phyloP scores from a whole-genome alignment of 2,329 filamentous ascomycete genomes.

The Tricladium varicosporioides region DNA sequence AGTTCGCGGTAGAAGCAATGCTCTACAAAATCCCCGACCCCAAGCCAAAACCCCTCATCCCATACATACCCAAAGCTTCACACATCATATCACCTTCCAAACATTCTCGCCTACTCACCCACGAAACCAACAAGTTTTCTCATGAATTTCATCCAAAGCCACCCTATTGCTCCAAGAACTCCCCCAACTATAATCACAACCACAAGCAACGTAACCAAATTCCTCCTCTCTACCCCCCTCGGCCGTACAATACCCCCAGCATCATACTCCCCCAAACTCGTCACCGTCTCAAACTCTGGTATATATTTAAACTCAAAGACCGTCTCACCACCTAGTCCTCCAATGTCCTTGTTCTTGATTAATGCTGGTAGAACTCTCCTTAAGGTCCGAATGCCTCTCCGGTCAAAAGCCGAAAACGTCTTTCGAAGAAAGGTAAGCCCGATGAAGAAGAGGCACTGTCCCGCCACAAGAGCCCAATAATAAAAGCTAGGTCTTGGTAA shows the following conservation, averaged over 20 bases:
- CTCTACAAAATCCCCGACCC: no score
- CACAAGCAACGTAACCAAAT: slow-evolving; percentile 44
- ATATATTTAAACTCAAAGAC: slow-evolving; percentile 72
- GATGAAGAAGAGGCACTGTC: slow-evolving; percentile 31
- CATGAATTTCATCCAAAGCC: slow-evolving; percentile 22
- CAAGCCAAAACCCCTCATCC: no score
- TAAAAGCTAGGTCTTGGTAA: slow-evolving; percentile 24
- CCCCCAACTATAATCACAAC: slow-evolving; percentile 34
- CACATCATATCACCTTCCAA: no score
- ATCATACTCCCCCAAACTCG: no score
- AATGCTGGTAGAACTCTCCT: slow-evolving; percentile 51
- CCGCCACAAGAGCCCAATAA: slow-evolving; percentile 27
- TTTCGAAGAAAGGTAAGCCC: slow-evolving; percentile 43
- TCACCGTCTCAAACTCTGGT: slow-evolving; percentile 40
- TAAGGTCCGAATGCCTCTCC: slow-evolving; percentile 45
- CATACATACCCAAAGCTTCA: no score
- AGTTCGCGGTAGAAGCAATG: no score
- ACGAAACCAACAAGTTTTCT: not conserved
- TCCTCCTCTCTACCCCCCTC: slow-evolving; percentile 44
- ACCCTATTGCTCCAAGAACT: slow-evolving; percentile 30
- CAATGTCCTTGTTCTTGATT: slow-evolving; percentile 59
- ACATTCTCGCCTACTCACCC: no score
- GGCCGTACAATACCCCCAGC: slow-evolving; percentile 9
- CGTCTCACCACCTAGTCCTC: slow-evolving; percentile 59
- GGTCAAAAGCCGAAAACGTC: slow-evolving; percentile 44